These are phyloP conservation scores for Angophora floribunda DNA, from an alignment of 345 rosid genomes.

Conservation along the genomic window DNA sequence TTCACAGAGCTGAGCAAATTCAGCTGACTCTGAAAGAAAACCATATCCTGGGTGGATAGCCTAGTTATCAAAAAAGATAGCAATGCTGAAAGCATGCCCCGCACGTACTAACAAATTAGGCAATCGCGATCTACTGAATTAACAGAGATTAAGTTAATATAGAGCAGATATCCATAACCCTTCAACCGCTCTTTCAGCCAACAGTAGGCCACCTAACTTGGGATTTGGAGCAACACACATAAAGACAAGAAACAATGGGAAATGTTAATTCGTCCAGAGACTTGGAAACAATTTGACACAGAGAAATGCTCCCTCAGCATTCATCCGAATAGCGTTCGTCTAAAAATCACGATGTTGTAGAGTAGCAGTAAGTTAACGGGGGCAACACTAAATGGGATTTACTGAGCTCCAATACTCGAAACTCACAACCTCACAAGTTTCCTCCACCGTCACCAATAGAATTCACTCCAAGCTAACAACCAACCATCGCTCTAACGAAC, in stretches of 20 bases:
- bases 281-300: background rate
- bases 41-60: slow-evolving; percentile 95
- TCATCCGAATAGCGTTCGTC: background rate
- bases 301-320: too few species aligned
- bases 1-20: slow-evolving; percentile 77
- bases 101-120: background rate
- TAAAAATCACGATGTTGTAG: too few species aligned
- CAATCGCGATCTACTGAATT: background rate
- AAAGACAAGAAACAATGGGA: background rate
- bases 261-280: background rate
- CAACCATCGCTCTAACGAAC: background rate
- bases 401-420: background rate
- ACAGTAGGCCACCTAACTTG: background rate
- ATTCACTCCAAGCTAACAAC: background rate
- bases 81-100: slow-evolving; percentile 1
- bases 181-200: background rate
- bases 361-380: background rate
- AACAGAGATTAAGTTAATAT: background rate
- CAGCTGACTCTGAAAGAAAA: slow-evolving; percentile 78
- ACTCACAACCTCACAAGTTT: background rate
- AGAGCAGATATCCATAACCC: background rate
- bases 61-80: slow-evolving; percentile 26
- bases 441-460: background rate
- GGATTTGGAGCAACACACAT: background rate
- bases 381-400: background rate